Base-by-base conservation (phyloP, 2,329 filamentous ascomycete species). In the Sclerotinia nivalis region DNA sequence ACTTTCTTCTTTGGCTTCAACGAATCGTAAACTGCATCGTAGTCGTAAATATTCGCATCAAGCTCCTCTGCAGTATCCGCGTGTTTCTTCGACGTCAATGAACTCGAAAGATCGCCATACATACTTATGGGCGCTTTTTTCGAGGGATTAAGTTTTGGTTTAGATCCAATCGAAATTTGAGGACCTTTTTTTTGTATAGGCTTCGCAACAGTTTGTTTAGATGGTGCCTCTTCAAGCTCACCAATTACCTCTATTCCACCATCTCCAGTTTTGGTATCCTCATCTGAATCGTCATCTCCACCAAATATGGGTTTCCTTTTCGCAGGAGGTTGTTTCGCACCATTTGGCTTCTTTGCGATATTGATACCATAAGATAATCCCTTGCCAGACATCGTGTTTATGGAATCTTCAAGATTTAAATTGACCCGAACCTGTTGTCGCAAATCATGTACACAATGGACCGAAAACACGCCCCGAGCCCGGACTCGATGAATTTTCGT, bases 31-130 rank as follows among this genome's bases (percentile, higher is more conserved):
- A 93, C 91, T 1, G 86, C 86, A 78, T 96, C 93, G 81, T 96
- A 96, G 81, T 96, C 92, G 83, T 94, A 96, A 74, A 96, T 89
- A 62, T 88, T 89, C 1, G 91, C 83, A 76, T 96, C 92, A 12
- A 91, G 78, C 71, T 87, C 84, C 72, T 88, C 84, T 2, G 91
- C 91, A 22, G 87, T 87, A 72, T 89, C 84, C 50, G 87, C 86
- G 74, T 91, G 85, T 74, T 86, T 88, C 67, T 87, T 86, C 37
- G 90, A 87, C 43, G 87, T 83, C 45, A 90, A 83, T 1, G 87
- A 82, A 75, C 87, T 87, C 4, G 91, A 91, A 1, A 93, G 84
- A 76, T 93, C 90, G 49, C 86, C 86, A 74, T 88, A 89, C 77
- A 84, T 82, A 64, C 81, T 80, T 68, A 80, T 82, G 18, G 80